Base-by-base conservation (phyloP, 1,284 basidiomycete genomes). In the Coniferiporia sulphurascens region DNA sequence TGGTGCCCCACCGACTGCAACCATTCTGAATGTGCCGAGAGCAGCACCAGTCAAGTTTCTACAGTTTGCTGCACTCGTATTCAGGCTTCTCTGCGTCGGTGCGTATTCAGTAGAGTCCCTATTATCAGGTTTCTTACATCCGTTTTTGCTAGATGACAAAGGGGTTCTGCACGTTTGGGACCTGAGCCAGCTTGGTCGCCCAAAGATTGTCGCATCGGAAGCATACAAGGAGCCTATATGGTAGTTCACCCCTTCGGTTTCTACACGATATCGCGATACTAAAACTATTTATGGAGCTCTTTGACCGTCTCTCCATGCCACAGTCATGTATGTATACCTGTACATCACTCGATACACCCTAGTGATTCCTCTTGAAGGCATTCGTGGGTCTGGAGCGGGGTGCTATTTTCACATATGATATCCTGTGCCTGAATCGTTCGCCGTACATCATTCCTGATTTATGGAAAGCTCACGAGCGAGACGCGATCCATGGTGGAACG, bases 401-500 rank as follows among this genome's bases (percentile, higher is more conserved):
- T 48, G 80, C 83, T 59, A 73, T 87, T 63, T 78, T 81, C 61
- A 85, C 87, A 2, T 91, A 86, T 67, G 91, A 93, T 68, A 65
- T 92, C 19, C 74, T 81, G 5, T 87, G 88, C 63, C 72, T 82
- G 21, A 74, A 80, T 34, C 77, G 86, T 62, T 89, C 89, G 1
- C 75, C 78, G 7, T 91, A 86, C 66, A 77, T 73, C 17, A 80
- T 89, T 48, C 84, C 84, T 0, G 91, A 91, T 67, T 74, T 89
- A 63, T 94, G 92, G 92, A 78, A 76, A 53, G 68, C 84, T 49
- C 87, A 92, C 66, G 87, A 94, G 68, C 81, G 87, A 61, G 82
- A 87, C 60, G 72, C 86, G 58, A 66, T 78, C 34, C 74, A 83
- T 9, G 83, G 78, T 53, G 85, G 86, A 5, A 74, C 85, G 35